A percentile compares a stretch with the other conserved stretches of the same genome.
Conservation (phyloP, 2,329 filamentous ascomycete genomes). For the Pseudocercospora vitis region DNA sequence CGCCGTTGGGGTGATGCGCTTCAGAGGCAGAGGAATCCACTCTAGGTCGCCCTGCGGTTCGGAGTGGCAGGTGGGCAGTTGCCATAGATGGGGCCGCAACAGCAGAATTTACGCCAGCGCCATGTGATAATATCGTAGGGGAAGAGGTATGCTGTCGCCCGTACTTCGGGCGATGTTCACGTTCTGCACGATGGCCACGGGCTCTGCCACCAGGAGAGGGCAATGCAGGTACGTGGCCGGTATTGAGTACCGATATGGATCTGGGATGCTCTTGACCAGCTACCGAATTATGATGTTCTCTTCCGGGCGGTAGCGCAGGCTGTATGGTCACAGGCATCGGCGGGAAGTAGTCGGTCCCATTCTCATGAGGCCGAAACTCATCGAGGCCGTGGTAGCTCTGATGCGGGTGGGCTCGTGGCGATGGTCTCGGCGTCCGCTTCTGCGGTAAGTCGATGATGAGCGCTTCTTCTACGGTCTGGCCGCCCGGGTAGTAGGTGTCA, state of each 20-base stretch:
- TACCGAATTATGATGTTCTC: slow-evolving; percentile 6
- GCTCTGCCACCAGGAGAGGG: slow-evolving; percentile 76
- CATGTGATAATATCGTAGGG: slow-evolving; percentile 64
- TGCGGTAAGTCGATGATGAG: slow-evolving; percentile 83
- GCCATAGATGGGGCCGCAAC: slow-evolving; percentile 38
- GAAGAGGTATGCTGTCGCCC: slow-evolving; percentile 76
- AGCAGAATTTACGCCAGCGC: slow-evolving; percentile 15
- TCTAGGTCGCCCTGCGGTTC: slow-evolving; percentile 33
- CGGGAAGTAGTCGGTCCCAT: slow-evolving; percentile 79
- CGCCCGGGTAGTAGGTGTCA: slow-evolving; percentile 80
- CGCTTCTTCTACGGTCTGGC: slow-evolving; percentile 85
- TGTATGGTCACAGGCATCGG: slow-evolving; percentile 58
- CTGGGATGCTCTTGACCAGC: slow-evolving; percentile 48
- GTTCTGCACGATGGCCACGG: slow-evolving; percentile 29
- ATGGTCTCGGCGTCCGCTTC: slow-evolving; percentile 75
- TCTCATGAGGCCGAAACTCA: slow-evolving; percentile 65
- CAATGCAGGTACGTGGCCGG: slow-evolving; percentile 75
- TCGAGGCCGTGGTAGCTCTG: slow-evolving; percentile 60
- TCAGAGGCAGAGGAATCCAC: slow-evolving; percentile 46
- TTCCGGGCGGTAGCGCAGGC: slow-evolving; percentile 42
- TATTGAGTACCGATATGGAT: slow-evolving; percentile 77
- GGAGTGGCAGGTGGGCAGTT: slow-evolving; percentile 43
- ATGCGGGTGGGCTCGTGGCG: slow-evolving; percentile 59
- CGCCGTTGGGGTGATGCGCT: slow-evolving; percentile 44
- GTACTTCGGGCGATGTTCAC: slow-evolving; percentile 56